A percentile compares a stretch with the other conserved stretches of the same genome.
Evolutionary conservation across 1,139 yeast genomes (phyloP).

Genomic region (Petasospora rhodanensis): DNA sequence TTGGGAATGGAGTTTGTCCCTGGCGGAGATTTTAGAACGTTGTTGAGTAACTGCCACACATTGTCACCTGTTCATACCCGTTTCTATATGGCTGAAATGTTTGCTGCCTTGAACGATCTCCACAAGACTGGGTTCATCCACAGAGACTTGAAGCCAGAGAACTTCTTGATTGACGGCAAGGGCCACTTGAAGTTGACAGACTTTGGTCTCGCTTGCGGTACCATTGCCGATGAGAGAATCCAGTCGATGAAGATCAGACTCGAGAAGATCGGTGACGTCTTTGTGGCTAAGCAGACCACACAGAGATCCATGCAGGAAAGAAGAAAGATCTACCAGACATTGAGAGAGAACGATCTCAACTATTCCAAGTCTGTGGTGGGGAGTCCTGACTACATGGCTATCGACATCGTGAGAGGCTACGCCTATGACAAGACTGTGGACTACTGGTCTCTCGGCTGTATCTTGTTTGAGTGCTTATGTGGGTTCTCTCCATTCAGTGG

Average conservation of each 20-base stretch:
- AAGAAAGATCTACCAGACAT: conserved; percentile 74
- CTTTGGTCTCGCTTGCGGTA: conserved; percentile 96
- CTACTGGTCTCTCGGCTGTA: conserved; percentile 98
- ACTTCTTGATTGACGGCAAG: conserved; percentile 85
- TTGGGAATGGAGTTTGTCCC: conserved; percentile 99
- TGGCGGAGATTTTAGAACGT: conserved; percentile 96
- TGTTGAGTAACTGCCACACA: conserved; percentile 88
- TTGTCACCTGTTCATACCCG: conserved; percentile 93
- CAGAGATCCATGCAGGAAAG: conserved; percentile 81
- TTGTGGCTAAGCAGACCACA: conserved; percentile 45
- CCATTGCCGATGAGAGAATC: conserved; percentile 87
- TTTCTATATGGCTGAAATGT: conserved; percentile 94
- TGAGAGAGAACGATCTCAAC: conserved; percentile 61
- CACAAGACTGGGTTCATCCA: conserved; percentile 96
- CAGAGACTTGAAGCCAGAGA: conserved; percentile 96
- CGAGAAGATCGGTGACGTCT: conserved; percentile 71
- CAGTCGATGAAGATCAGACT: conserved; percentile 88
- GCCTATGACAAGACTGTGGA: conserved; percentile 94
- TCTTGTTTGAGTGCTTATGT: conserved; percentile 84
- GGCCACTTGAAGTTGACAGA: conserved; percentile 97
- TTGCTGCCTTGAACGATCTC: conserved; percentile 85
- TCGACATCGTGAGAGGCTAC: conserved; percentile 84
- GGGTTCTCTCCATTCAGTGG: conserved; percentile 99
- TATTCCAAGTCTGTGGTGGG: conserved; percentile 96
- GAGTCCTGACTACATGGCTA: conserved; percentile 98